Percentiles rank a stretch among this genome's conserved stretches.
Evolutionary conservation across 2,329 filamentous ascomycete species (phyloP).

Genomic region (Pezicula neosporulosa): DNA sequence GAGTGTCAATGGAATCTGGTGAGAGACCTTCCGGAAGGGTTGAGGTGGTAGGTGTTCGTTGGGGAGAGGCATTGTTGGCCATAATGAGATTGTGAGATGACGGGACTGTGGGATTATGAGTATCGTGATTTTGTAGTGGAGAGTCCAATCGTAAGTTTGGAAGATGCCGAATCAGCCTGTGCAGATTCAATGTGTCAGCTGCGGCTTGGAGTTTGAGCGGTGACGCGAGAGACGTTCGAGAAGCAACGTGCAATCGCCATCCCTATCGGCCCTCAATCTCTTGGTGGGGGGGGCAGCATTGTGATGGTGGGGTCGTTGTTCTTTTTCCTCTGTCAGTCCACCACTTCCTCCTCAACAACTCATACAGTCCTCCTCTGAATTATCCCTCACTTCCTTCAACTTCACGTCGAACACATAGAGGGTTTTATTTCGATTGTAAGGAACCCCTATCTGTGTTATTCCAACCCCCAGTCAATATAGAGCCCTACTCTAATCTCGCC

Average conservation of each 20-base stretch:
- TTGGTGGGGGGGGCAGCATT: too few relatives aligned
- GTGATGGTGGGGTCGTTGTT: too few relatives aligned
- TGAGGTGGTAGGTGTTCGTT: slow-evolving; percentile 31
- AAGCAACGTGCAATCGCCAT: too few relatives aligned
- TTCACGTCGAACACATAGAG: not conserved
- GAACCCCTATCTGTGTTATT: not conserved
- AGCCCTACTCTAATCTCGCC: slow-evolving; percentile 1
- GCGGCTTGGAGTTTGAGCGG: not conserved
- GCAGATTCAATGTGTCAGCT: not conserved
- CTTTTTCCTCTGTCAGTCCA: too few relatives aligned
- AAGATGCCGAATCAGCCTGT: not conserved
- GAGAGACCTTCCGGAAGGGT: slow-evolving; percentile 60
- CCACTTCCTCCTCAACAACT: too few relatives aligned
- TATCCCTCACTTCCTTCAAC: too few relatives aligned
- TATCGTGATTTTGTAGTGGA: not conserved
- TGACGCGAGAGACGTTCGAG: not conserved
- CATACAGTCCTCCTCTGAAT: too few relatives aligned
- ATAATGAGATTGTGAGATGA: too few relatives aligned
- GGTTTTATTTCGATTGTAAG: not conserved
- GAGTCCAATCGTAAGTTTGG: not conserved
- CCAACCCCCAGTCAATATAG: not conserved
- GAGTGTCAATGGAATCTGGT: slow-evolving; percentile 79
- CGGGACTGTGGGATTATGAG: too few relatives aligned
- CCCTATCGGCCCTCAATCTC: too few relatives aligned
- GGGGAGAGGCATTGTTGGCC: slow-evolving; percentile 14